Conservation (phyloP, 2,329 filamentous ascomycete species). For the Colletotrichum sp. region DNA sequence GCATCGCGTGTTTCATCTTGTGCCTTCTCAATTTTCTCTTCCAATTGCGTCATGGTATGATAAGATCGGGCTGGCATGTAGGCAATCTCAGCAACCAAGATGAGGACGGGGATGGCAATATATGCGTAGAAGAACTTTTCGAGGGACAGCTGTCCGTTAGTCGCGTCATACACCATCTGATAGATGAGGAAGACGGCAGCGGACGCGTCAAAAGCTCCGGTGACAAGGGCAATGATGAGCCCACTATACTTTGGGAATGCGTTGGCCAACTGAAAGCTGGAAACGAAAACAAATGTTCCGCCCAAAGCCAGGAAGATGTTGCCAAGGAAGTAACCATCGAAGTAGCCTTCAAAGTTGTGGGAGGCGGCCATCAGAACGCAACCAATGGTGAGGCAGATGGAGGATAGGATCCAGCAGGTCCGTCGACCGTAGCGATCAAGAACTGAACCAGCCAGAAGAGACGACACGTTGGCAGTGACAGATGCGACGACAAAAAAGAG, state of each 20-base stretch:
- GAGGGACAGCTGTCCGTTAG: slow-evolving; percentile 39
- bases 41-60: slow-evolving; percentile 41
- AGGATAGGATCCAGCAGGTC: slow-evolving; percentile 74
- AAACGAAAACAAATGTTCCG: slow-evolving; percentile 84
- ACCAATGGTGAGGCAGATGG: slow-evolving; percentile 70
- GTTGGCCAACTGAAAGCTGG: slow-evolving; percentile 84
- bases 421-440: slow-evolving; percentile 85
- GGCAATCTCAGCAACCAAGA: slow-evolving; percentile 40
- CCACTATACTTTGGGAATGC: slow-evolving; percentile 79
- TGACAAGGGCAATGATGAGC: slow-evolving; percentile 77
- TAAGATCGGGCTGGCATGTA: slow-evolving; percentile 46
- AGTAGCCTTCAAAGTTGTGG: slow-evolving; percentile 54
- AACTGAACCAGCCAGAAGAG: slow-evolving; percentile 83
- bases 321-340: slow-evolving; percentile 77
- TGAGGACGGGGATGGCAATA: slow-evolving; percentile 36
- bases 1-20: slow-evolving; percentile 42
- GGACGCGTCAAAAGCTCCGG: slow-evolving; percentile 83
- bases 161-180: slow-evolving; percentile 70
- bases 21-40: slow-evolving; percentile 42
- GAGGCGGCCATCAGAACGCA: slow-evolving; percentile 75
- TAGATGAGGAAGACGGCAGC: slow-evolving; percentile 80
- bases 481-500: slow-evolving; percentile 92
- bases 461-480: slow-evolving; percentile 85
- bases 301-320: slow-evolving; percentile 80
- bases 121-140: slow-evolving; percentile 47